Base-by-base conservation (phyloP, 164 flowering plant species). In the Umbellularia californica region DNA sequence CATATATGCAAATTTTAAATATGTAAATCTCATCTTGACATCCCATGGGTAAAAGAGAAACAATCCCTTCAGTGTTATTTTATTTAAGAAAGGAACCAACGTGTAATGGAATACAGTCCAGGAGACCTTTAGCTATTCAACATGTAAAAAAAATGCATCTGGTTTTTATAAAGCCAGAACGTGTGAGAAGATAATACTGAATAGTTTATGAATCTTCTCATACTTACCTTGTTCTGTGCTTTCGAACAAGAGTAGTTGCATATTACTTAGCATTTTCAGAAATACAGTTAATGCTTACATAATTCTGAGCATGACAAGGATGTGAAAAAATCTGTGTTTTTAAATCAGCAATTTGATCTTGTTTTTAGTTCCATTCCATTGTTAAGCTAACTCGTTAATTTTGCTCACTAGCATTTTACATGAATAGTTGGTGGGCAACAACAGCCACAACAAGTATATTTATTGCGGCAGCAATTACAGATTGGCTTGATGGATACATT, bases 401-500 rank as follows among this genome's bases (percentile, higher is more conserved):
- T 72, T 67, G 70, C 10, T 78, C 24, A 28, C 41, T 77, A 94
- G 99, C 97, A 58, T 95, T 89, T 82, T 90, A 90, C 75, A 79
- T 83, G 60, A 87, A 91, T 83, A 80, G 83, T 82, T 83, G 92
- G 90, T 90, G 93, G 93, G 98, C 92, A 27, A 87, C 90, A 58
- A 84, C 92, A 50, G 88, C 88, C 25, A 95, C 97, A 24, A 92
- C 96, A 22, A 84, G 93, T 80, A 90, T 93, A 66, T 95, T 95
- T 73, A 80, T 95, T 79, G 90, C 87, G 73, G 98, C 99, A 3
- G 96, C 99, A 73, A 71, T 89, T 70, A 95, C 99, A 71, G 99
- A 95, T 84, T 95, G 99, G 99, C 98, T 95, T 79, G 99, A 95
- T 85, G 99, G 99, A 6, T 93, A 93, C 72, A 74, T 95, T 85